Evolutionary conservation across 2,329 filamentous ascomycete genomes (phyloP).

Genomic region (Aspergillus tanneri): DNA sequence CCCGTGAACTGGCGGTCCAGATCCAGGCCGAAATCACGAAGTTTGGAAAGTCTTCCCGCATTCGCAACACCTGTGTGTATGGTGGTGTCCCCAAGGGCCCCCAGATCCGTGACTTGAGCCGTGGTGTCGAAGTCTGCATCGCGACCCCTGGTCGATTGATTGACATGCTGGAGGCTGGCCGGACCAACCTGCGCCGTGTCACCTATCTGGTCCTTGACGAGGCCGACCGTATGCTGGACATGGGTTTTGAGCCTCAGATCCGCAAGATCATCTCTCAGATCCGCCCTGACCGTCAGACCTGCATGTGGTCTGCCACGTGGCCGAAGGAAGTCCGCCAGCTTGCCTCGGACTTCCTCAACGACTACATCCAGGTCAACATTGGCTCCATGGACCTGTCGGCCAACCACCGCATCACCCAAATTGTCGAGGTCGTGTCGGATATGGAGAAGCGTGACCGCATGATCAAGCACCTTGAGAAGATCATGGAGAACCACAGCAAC

Average conservation of each 20-base stretch:
- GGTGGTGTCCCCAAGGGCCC: slow-evolving; percentile 97
- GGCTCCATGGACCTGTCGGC: slow-evolving; percentile 93
- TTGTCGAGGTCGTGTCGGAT: slow-evolving; percentile 93
- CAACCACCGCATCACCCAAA: slow-evolving; percentile 96
- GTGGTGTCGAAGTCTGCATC: slow-evolving; percentile 97
- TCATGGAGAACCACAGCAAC: slow-evolving; percentile 95
- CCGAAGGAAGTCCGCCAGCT: slow-evolving; percentile 96
- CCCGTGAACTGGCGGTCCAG: slow-evolving; percentile 95
- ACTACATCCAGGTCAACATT: slow-evolving; percentile 99
- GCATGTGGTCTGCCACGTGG: slow-evolving; percentile 99
- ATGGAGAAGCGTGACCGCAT: slow-evolving; percentile 97
- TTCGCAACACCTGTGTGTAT: slow-evolving; percentile 98
- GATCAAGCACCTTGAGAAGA: slow-evolving; percentile 95
- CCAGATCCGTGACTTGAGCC: slow-evolving; percentile 90
- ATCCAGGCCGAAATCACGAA: slow-evolving; percentile 99
- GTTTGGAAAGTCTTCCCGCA: slow-evolving; percentile 95
- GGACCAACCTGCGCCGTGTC: slow-evolving; percentile 95
- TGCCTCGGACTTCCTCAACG: slow-evolving; percentile 83
- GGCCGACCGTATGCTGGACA: slow-evolving; percentile 99
- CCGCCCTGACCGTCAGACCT: slow-evolving; percentile 95
- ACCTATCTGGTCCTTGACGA: slow-evolving; percentile 98
- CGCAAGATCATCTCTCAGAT: slow-evolving; percentile 98
- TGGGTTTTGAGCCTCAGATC: slow-evolving; percentile 99
- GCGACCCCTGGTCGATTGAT: slow-evolving; percentile 96
- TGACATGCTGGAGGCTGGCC: slow-evolving; percentile 96